phyloP scores from a whole-genome alignment of 352 stramenopile species.

The Phytophthora gonapodyides region DNA sequence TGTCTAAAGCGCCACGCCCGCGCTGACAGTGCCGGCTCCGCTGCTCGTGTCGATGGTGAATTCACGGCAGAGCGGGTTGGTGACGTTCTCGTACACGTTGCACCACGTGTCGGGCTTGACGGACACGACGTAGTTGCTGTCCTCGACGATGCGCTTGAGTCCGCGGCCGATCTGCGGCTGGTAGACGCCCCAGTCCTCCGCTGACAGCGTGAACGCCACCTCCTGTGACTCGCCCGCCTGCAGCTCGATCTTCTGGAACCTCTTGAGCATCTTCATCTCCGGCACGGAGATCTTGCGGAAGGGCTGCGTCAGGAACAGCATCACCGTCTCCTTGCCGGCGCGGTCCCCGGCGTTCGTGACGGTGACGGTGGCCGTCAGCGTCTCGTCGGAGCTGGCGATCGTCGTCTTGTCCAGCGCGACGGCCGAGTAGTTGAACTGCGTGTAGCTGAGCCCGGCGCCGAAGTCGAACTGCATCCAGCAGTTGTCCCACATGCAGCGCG shows the following conservation, averaged over 20 bases:
- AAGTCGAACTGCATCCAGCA: slow-evolving; percentile 75
- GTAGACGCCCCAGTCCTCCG: slow-evolving; percentile 65
- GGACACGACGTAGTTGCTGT: slow-evolving; percentile 66
- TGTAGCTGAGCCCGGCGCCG: slow-evolving; percentile 73
- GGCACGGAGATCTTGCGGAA: slow-evolving; percentile 65
- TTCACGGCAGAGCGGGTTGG: slow-evolving; percentile 44
- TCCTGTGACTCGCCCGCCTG: slow-evolving; percentile 40
- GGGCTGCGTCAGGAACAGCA: slow-evolving; percentile 79
- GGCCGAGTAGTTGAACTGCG: slow-evolving; percentile 59
- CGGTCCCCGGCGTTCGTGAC: slow-evolving; percentile 67
- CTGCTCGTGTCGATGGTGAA: slow-evolving; percentile 43
- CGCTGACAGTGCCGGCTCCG: slow-evolving; percentile 21
- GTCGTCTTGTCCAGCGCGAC: slow-evolving; percentile 45
- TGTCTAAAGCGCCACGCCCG: slow-evolving; percentile 14
- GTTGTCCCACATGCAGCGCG: slow-evolving; percentile 45
- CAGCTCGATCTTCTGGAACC: slow-evolving; percentile 80
- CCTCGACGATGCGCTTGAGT: slow-evolving; percentile 55
- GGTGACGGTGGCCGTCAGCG: slow-evolving; percentile 49
- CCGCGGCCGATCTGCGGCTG: slow-evolving; percentile 52
- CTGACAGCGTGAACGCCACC: slow-evolving; percentile 52
- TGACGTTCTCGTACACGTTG: slow-evolving; percentile 54
- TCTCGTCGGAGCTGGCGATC: slow-evolving; percentile 29
- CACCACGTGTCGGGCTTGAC: slow-evolving; percentile 74
- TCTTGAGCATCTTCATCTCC: slow-evolving; percentile 82
- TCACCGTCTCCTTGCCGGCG: slow-evolving; percentile 73